These are phyloP conservation scores for Backusella parvicylindrica DNA, from an alignment of 192 early-diverging fungal genomes.

Conservation along the genomic window DNA sequence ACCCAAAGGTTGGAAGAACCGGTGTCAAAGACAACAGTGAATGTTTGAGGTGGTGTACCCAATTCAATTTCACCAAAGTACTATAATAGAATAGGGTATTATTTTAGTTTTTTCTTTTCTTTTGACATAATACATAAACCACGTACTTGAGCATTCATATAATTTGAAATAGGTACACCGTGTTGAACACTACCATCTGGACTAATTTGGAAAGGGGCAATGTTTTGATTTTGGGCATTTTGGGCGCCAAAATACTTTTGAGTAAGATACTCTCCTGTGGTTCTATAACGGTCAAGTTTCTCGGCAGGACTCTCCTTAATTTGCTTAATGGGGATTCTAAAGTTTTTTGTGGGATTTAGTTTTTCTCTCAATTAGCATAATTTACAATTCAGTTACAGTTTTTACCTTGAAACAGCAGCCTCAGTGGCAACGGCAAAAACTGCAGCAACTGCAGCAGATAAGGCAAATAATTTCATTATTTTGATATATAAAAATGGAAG, in stretches of 20 bases:
- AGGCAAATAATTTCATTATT: conserved; percentile 3
- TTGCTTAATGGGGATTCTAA: conserved; percentile 66
- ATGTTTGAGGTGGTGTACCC: conserved; percentile 89
- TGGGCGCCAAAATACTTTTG: conserved; percentile 74
- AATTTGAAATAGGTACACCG: conserved; percentile 83
- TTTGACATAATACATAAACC: not conserved
- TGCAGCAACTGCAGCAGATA: conserved; percentile 13
- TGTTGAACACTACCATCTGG: conserved; percentile 49
- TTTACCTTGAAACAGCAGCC: conserved; percentile 20
- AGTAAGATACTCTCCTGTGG: conserved; percentile 61
- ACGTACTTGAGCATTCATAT: conserved; percentile 82
- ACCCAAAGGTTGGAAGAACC: conserved; percentile 97
- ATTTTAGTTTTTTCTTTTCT: not conserved
- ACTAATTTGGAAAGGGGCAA: conserved; percentile 3
- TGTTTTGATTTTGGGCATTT: not conserved
- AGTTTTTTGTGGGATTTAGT: not conserved
- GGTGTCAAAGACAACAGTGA: conserved; percentile 92
- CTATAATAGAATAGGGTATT: conserved; percentile 32
- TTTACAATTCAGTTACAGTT: not conserved
- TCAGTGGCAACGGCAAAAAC: conserved; percentile 10
- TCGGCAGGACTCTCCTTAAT: conserved; percentile 56
- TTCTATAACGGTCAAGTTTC: conserved; percentile 57
- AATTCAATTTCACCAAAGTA: conserved; percentile 91
- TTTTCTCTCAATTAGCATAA: not conserved
- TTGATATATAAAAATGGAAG: not conserved